Base-by-base conservation (phyloP, 306 rosid genomes). In the Rosa persica region DNA sequence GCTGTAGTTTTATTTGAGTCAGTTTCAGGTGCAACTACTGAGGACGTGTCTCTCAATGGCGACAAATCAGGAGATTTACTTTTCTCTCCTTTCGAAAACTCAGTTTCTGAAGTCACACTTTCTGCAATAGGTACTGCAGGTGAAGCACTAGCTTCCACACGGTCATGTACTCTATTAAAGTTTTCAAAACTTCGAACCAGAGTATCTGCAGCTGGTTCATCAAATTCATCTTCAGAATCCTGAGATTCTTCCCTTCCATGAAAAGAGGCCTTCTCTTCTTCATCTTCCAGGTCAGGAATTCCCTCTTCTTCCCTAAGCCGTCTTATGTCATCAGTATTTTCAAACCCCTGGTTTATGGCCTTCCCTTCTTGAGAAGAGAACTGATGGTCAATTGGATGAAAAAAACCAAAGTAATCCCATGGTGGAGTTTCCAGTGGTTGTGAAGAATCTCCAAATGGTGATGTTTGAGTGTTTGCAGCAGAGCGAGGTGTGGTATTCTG, bases 351-450 rank as follows among this genome's bases (percentile, higher is more conserved):
- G 73, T 51, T 87, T 75, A 67, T 34, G 23, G 72, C 87, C 78
- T 88, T 91, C 54, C 83, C 88, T 20, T 93, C 98, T 78, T 88
- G 92, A 73, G 81, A 89, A 73, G 97, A 89, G 84, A 89, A 88
- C 44, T 91, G 92, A 84, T 87, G 82, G 73, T 96, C 92, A 75
- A 81, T 80, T 20, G 97, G 90, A 78, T 89, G 86, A 82, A 89
- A 95, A 75, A 92, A 83, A 22, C 90, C 96, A 83, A 93, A 93
- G 86, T 84, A 96, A 91, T 96, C 98, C 99, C 99, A 93, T 4
- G 85, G 90, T 42, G 84, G 88, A 76, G 88, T 70, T 79, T 85
- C 94, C 76, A 83, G 83, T 20, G 89, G 90, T 61, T 81, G 71
- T 30, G 97, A 83, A 85, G 93, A 78, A 73, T 81, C 90, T 70